Evolutionary conservation across 2,329 filamentous ascomycete genomes (phyloP).

Genomic region (Ascochyta viciae-villosae): DNA sequence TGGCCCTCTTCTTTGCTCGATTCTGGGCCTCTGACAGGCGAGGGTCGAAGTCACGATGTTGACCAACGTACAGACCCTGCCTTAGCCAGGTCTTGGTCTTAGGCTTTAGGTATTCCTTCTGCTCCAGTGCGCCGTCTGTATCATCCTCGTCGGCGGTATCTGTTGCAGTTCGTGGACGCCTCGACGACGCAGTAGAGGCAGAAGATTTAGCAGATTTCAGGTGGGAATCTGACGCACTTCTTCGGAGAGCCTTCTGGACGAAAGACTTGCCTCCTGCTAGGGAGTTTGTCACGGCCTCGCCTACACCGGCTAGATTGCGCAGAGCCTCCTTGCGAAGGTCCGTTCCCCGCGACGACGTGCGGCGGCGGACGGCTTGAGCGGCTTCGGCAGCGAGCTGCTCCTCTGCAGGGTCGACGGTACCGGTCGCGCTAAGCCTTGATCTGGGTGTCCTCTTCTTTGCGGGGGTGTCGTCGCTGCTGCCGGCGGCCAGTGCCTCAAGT

Average conservation of each 20-base stretch:
- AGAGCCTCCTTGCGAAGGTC: constrained; percentile 45
- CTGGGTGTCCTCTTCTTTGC: constrained; percentile 30
- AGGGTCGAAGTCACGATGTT: constrained; percentile 57
- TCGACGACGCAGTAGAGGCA: constrained; percentile 24
- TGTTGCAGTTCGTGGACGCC: constrained; percentile 32
- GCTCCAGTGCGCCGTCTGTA: constrained; percentile 21
- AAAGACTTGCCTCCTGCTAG: constrained; percentile 49
- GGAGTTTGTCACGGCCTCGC: constrained; percentile 37
- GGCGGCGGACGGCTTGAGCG: constrained; percentile 43
- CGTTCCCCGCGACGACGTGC: constrained; percentile 40
- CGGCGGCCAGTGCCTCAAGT: constrained; percentile 26
- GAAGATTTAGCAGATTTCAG: constrained; percentile 25
- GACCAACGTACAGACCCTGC: constrained; percentile 87
- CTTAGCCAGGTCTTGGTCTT: constrained; percentile 77
- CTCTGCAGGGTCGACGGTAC: constrained; percentile 35
- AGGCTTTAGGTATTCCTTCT: constrained; percentile 34
- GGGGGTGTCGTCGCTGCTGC: constrained; percentile 19
- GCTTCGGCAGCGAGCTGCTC: constrained; percentile 43
- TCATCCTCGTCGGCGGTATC: constrained; percentile 23
- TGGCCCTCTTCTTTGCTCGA: constrained; percentile 46
- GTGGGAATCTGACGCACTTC: constrained; percentile 36
- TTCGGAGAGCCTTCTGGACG: constrained; percentile 37
- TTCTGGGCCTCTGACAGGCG: constrained; percentile 57
- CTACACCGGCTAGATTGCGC: constrained; percentile 39
- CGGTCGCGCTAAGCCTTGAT: constrained; percentile 18